Conservation (phyloP, 2,329 filamentous ascomycete species). For the Moelleriella libera region DNA sequence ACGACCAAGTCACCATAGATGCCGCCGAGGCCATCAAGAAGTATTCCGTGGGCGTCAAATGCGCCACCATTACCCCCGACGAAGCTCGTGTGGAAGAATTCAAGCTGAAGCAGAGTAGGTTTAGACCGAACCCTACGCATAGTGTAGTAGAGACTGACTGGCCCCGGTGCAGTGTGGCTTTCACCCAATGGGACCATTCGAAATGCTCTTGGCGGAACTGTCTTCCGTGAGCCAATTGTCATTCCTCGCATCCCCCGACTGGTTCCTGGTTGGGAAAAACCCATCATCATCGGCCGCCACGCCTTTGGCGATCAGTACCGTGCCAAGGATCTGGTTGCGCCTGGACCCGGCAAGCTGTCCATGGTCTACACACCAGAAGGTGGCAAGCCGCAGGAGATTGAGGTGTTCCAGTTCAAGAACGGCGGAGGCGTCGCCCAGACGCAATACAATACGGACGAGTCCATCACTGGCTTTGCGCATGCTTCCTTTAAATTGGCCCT, state of each 20-base stretch:
- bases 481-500: constrained; percentile 93
- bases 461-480: constrained; percentile 88
- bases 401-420: constrained; percentile 81
- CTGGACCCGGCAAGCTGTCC: constrained; percentile 73
- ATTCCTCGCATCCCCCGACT: constrained; percentile 87
- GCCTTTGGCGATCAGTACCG: constrained; percentile 98
- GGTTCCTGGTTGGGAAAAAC: constrained; percentile 95
- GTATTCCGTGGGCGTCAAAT: constrained; percentile 98
- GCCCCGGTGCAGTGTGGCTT: constrained; percentile 63
- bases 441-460: constrained; percentile 97
- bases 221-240: constrained; percentile 98
- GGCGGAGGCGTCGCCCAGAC: constrained; percentile 83
- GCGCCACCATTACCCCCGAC: constrained; percentile 96
- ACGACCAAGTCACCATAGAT: constrained; percentile 90
- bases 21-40: constrained; percentile 97
- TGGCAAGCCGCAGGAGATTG: constrained; percentile 68
- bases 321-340: constrained; percentile 79
- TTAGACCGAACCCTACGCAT: too few species aligned
- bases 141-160: not conserved
- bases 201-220: constrained; percentile 72
- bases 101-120: constrained; percentile 89
- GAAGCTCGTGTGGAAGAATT: constrained; percentile 96
- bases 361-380: constrained; percentile 89
- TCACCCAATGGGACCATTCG: constrained; percentile 87
- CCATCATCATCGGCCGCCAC: constrained; percentile 97